These are phyloP conservation scores for Candida boidinii DNA, from an alignment of 805 yeast genomes.

Conservation along the genomic window DNA sequence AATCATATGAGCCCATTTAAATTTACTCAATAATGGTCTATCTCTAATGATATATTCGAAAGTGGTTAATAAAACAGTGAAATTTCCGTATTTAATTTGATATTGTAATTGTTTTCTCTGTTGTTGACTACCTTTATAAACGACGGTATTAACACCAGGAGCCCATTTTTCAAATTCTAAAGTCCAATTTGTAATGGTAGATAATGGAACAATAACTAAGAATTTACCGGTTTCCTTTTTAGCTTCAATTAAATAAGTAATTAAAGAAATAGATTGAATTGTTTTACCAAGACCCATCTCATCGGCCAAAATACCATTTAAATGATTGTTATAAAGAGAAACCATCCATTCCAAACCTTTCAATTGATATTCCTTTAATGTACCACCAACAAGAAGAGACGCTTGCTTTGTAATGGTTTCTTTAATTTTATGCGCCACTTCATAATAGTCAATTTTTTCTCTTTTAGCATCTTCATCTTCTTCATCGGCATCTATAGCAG, in stretches of 20 bases:
- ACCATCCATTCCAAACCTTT: slow-evolving; percentile 65
- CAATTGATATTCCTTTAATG: slow-evolving; percentile 66
- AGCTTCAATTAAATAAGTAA: slow-evolving; percentile 60
- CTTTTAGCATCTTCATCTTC: slow-evolving; percentile 42
- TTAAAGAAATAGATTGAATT: slow-evolving; percentile 68
- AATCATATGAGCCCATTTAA: slow-evolving; percentile 79
- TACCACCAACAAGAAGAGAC: slow-evolving; percentile 63
- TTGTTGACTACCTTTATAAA: slow-evolving; percentile 71
- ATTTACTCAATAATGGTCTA: slow-evolving; percentile 57
- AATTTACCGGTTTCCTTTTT: slow-evolving; percentile 64
- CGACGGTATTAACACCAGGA: slow-evolving; percentile 61
- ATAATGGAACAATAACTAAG: slow-evolving; percentile 73
- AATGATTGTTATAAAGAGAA: slow-evolving; percentile 48
- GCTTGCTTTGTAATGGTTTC: slow-evolving; percentile 67
- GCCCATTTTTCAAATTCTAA: slow-evolving; percentile 86
- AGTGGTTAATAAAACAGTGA: slow-evolving; percentile 71
- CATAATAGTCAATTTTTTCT: slow-evolving; percentile 70
- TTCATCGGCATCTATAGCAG: slow-evolving; percentile 18
- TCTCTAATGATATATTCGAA: slow-evolving; percentile 78
- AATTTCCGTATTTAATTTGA: slow-evolving; percentile 59
- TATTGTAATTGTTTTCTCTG: slow-evolving; percentile 60
- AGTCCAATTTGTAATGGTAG: slow-evolving; percentile 82
- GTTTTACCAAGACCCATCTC: slow-evolving; percentile 67
- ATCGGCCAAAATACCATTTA: slow-evolving; percentile 59
- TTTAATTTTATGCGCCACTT: slow-evolving; percentile 69